Base-by-base conservation (phyloP, 2,329 filamentous ascomycete species). In the Aspergillus hortae region DNA sequence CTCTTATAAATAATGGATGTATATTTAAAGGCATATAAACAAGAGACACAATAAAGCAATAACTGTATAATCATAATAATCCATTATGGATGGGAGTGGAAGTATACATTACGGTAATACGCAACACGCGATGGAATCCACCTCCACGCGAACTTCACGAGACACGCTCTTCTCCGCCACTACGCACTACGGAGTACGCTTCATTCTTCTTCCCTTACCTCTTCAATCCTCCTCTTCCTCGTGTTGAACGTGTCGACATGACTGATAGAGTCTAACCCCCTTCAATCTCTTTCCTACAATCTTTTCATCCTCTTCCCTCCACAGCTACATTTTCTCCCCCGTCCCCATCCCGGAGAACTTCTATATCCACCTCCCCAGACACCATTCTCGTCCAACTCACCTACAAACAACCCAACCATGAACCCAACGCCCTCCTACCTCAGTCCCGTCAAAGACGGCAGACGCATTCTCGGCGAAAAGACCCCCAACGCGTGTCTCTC, bases 381-480 rank as follows among this genome's bases (percentile, higher is more conserved):
- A 11, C 7, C 10, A 9, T 30, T 30, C 27, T 30, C 27, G 27
- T 30, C 27, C 7, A 46, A 47, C 51, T n/a, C 15, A 40, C 9
- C 35, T 17, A 23, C 17, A 17, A 32, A 21, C 19, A 50, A 55
- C 27, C 46, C 19, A 50, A 55, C 27, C 46, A 55, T 53, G 50
- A 47, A 53, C 41, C 23, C 50, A 7, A 21, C 47, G 14, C 32
- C 44, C 27, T 62, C 61, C n/a, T 59, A 61, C 32, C 52, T 61
- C 53, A 73, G 65, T 51, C 67, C 69, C 4, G 51, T 66, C 50
- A 71, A 71, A 57, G 65, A 69, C 27, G 66, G 67, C 41, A 63
- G 72, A 60, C 72, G 64, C 44, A 67, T 73, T 48, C 67, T 74
- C 48, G 68, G 71, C 32, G 70, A 74, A 52, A 74, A 73, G 57